Base-by-base conservation (phyloP, 306 rosid species). In the Luffa aegyptiaca region DNA sequence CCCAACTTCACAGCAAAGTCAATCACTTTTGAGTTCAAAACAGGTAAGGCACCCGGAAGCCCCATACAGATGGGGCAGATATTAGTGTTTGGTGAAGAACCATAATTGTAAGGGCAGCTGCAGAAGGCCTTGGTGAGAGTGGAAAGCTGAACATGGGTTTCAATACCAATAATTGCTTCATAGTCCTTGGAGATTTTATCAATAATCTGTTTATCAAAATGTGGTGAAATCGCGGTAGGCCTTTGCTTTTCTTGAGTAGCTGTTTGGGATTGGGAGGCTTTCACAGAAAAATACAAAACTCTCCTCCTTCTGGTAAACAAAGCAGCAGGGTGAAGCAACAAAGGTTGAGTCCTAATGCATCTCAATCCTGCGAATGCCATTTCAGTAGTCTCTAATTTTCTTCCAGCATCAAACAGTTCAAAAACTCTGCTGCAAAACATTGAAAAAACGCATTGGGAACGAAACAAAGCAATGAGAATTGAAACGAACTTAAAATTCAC, bases 21-120 rank as follows among this genome's bases (percentile, higher is more conserved):
- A 74, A 91, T 88, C 81, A 90, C 88, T 86, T 86, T 95, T 36
- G 92, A 86, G 83, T 91, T 95, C 86, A 95, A 72, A 82, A 95
- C 95, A 3, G 97, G 97, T 56, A 95, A 85, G 80, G 98, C 90
- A 52, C 99, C 97, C 9, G 99, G 99, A 64, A 95, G 87, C 31
- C 98, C 98, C 98, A 95, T 91, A 71, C 98, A 95, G 84, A 92
- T 84, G 46, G 97, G 96, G 83, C 98, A 95, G 2, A 95, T 73
- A 39, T 72, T 88, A 48, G 89, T 88, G 81, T 95, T 92, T 11
- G 98, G 98, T 12, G 55, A 81, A 63, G 96, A 87, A 17, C 97
- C 97, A 82, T 91, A 92, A 85, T 31, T 87, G 85, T 92, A 92
- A 59, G 97, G 96, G 75, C 97, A 95, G 33, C 87, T 79, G 76